Percentiles rank a stretch among this genome's conserved stretches.
Evolutionary conservation across 768 basidiomycete genomes (phyloP).

Genomic region (Lentinula boryana): DNA sequence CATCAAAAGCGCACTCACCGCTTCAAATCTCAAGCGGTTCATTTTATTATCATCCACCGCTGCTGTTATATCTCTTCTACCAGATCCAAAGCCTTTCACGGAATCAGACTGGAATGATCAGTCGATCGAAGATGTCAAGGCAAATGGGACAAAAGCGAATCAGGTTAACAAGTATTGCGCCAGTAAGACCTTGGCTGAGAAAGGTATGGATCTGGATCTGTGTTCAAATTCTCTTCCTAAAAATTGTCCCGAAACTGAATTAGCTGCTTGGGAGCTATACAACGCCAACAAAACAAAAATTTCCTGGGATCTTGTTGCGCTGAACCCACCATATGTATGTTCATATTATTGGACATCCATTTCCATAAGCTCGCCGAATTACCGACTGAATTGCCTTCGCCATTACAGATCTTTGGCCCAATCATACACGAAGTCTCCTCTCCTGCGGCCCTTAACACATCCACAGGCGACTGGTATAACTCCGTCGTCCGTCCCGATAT

Average conservation of each 20-base stretch:
- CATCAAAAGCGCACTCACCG: slow-evolving; percentile 47
- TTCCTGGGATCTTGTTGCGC: slow-evolving; percentile 30
- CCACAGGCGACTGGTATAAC: slow-evolving; percentile 25
- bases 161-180: slow-evolving; percentile 32
- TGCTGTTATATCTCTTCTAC: slow-evolving; percentile 20
- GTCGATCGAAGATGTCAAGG: slow-evolving; percentile 27
- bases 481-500: slow-evolving; percentile 19
- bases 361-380: not conserved
- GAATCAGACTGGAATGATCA: slow-evolving; percentile 47
- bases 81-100: slow-evolving; percentile 15
- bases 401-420: not conserved
- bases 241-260: not conserved
- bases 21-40: slow-evolving; percentile 41
- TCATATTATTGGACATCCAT: not conserved
- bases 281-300: slow-evolving; percentile 25
- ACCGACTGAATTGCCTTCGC: not conserved
- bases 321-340: slow-evolving; percentile 32
- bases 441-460: slow-evolving; percentile 26
- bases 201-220: slow-evolving; percentile 14
- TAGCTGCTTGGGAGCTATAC: slow-evolving; percentile 46
- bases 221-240: not conserved
- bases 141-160: slow-evolving; percentile 32
- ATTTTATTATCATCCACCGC: slow-evolving; percentile 50
- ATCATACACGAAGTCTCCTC: slow-evolving; percentile 5
- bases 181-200: slow-evolving; percentile 45